Evolutionary conservation across 2,329 filamentous ascomycete species (phyloP).

Genomic region (Diaporthe caulivora): DNA sequence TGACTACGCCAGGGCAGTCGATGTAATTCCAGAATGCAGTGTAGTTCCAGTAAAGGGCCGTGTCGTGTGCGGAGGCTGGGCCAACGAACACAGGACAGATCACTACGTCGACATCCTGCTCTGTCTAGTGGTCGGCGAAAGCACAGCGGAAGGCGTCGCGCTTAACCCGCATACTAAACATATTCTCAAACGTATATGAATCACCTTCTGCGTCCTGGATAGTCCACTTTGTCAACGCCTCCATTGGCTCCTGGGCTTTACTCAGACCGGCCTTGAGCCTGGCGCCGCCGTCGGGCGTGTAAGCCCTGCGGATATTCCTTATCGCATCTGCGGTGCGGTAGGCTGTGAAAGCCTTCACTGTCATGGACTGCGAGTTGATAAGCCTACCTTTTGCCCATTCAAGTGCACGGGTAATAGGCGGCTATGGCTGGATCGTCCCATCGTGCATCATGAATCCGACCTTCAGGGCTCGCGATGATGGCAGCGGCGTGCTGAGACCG

Average conservation of each 20-base stretch:
- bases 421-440: constrained; percentile 52
- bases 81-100: constrained; percentile 53
- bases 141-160: constrained; percentile 49
- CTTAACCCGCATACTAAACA: constrained; percentile 45
- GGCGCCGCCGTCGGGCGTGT: constrained; percentile 60
- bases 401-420: constrained; percentile 52
- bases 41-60: constrained; percentile 53
- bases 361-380: constrained; percentile 41
- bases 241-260: constrained; percentile 57
- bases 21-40: constrained; percentile 54
- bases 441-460: constrained; percentile 58
- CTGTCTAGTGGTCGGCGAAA: constrained; percentile 51
- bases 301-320: constrained; percentile 52
- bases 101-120: constrained; percentile 53
- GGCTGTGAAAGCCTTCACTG: constrained; percentile 52
- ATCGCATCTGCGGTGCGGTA: constrained; percentile 48
- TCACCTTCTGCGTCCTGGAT: constrained; percentile 47
- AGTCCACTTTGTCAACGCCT: constrained; percentile 57
- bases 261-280: constrained; percentile 49
- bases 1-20: constrained; percentile 52
- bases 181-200: constrained; percentile 42
- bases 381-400: constrained; percentile 49
- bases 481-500: constrained; percentile 43
- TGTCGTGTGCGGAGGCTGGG: constrained; percentile 53
- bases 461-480: constrained; percentile 46